Conservation (phyloP, 2,329 filamentous ascomycete genomes). For the Neofusicoccum ribis region DNA sequence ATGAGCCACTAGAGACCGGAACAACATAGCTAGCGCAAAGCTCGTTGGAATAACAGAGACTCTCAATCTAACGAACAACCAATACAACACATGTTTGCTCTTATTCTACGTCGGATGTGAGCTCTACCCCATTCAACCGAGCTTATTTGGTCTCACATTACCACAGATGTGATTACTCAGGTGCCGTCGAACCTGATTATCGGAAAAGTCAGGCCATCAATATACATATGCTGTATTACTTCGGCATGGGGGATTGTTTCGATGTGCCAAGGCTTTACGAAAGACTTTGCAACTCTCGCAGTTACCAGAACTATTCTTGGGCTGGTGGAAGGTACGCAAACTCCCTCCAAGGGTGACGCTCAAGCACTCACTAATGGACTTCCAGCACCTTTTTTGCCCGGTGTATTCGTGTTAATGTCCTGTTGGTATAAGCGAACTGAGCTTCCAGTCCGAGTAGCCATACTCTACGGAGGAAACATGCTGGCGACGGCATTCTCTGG, state of each 20-base stretch:
- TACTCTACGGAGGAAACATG: conserved; percentile 54
- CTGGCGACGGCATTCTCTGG: conserved; percentile 55
- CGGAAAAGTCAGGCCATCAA: conserved; percentile 18
- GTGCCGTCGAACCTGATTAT: conserved; percentile 18
- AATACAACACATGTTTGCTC: conserved; percentile 34
- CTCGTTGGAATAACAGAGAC: conserved; percentile 36
- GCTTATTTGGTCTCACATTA: not conserved
- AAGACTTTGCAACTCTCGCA: conserved; percentile 8
- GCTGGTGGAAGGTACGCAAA: conserved; percentile 12
- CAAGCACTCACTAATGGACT: too few relatives aligned
- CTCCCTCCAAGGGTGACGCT: not conserved
- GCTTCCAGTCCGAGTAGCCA: conserved; percentile 51
- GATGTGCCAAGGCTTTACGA: conserved; percentile 15
- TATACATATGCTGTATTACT: conserved; percentile 16
- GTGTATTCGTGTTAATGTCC: conserved; percentile 51
- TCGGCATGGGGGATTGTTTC: conserved; percentile 13
- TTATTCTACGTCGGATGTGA: conserved; percentile 26
- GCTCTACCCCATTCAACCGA: not conserved
- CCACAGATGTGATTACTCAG: conserved; percentile 22
- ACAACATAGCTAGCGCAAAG: conserved; percentile 39
- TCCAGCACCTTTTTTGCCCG: conserved; percentile 30
- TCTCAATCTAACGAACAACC: conserved; percentile 27
- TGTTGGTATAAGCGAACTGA: conserved; percentile 58
- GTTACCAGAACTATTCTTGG: conserved; percentile 19
- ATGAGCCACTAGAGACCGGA: not conserved